These are phyloP conservation scores for Vitis cinerea DNA, from an alignment of 164 flowering plant genomes.

Conservation along the genomic window DNA sequence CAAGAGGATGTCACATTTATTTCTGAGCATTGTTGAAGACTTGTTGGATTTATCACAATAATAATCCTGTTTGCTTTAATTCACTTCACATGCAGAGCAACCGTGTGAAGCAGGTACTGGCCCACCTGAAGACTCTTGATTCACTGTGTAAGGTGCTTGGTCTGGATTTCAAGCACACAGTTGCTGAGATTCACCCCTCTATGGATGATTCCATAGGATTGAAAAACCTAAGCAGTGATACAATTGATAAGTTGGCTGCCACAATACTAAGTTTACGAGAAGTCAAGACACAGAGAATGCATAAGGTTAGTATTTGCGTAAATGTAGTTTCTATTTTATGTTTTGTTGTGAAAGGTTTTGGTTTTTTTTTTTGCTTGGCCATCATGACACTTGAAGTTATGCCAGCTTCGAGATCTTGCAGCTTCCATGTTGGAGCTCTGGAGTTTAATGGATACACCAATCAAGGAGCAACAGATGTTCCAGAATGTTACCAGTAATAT, in stretches of 20 bases:
- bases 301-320: slow-evolving; percentile 37
- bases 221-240: slow-evolving; percentile 42
- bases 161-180: slow-evolving; percentile 53
- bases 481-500: slow-evolving; percentile 68
- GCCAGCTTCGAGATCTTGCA: slow-evolving; percentile 78
- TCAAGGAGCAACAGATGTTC: slow-evolving; percentile 71
- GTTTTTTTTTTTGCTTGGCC: neutral
- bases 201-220: slow-evolving; percentile 43
- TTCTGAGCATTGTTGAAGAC: neutral
- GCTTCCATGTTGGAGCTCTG: slow-evolving; percentile 70
- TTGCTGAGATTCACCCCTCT: slow-evolving; percentile 54
- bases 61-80: neutral
- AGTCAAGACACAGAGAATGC: slow-evolving; percentile 62
- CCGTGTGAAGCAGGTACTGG: slow-evolving; percentile 59
- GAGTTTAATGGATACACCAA: slow-evolving; percentile 87
- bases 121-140: slow-evolving; percentile 42
- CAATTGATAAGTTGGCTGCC: slow-evolving; percentile 44
- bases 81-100: slow-evolving; percentile 38
- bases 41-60: neutral
- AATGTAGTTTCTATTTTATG: neutral
- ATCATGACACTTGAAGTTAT: slow-evolving; percentile 3
- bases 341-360: no score
- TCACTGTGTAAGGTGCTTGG: slow-evolving; percentile 74
- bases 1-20: no score
- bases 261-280: slow-evolving; percentile 45